Evolutionary conservation across 2,329 filamentous ascomycete species (phyloP).

Genomic region (Cytospora mali): DNA sequence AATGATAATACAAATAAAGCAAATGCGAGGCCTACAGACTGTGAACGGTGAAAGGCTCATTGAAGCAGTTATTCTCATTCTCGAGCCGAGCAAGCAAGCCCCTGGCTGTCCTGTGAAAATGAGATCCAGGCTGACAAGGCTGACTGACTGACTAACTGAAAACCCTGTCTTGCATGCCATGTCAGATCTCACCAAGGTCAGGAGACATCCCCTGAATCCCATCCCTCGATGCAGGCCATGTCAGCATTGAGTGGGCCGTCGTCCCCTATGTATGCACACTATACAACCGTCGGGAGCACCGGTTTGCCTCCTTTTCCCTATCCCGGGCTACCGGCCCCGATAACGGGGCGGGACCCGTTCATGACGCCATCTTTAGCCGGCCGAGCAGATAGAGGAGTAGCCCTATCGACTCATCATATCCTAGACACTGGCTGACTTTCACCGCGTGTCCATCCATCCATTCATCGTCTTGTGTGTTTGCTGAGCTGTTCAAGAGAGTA

Average conservation of each 20-base stretch:
- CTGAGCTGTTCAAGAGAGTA: too few relatives aligned
- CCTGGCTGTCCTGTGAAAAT: background rate
- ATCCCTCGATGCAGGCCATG: background rate
- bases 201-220: background rate
- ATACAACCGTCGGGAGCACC: constrained; percentile 1
- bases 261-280: too few relatives aligned
- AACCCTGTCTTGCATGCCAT: background rate
- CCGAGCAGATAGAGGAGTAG: too few relatives aligned
- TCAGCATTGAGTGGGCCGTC: constrained; percentile 1
- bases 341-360: constrained; percentile 16
- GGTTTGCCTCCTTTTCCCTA: constrained; percentile 1
- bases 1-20: constrained; percentile 26
- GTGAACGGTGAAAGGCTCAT: background rate
- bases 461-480: too few relatives aligned
- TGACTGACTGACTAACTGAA: too few relatives aligned
- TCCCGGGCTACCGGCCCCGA: constrained; percentile 2
- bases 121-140: background rate
- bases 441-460: too few relatives aligned
- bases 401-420: background rate
- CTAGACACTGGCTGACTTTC: background rate
- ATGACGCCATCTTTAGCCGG: constrained; percentile 9
- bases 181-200: background rate
- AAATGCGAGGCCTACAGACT: background rate
- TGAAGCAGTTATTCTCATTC: background rate
- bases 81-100: too few relatives aligned